Evolutionary conservation across 768 basidiomycete genomes (phyloP), one percentile per base, ranked within the genome.

Genomic region (Zangia roseola): DNA sequence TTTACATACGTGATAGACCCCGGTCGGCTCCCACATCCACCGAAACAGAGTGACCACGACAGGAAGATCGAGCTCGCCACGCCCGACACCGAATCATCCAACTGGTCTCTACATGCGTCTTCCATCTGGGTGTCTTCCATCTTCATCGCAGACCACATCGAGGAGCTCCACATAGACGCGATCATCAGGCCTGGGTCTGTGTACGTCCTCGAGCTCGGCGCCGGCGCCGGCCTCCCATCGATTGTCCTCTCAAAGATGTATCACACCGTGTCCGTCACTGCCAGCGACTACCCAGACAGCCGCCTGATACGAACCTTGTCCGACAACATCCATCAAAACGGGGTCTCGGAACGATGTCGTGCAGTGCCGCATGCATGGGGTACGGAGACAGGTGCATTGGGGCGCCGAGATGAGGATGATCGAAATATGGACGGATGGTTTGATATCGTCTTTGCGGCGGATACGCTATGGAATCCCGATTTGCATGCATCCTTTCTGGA

Each of bases 21-120:
- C 54, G 45, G 49, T 48, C 50, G 54, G 10, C 37, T 52, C 36
- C 58, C 59, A 38, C 56, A 49, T 28, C 42, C 43, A 37, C 17
- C 8, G 10, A 31, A 54, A 31, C 31, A 31, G 31, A 31, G n/a
- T n/a, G n/a, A n/a, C n/a, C n/a, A 31, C 14, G 14, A 31, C 14
- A 16, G 31, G 19, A 40, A 55, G 21, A 73, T 88, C 42, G 70
- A 72, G 0, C 66, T 88, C 36, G 60, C 63, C 13, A 83, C 78
- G 2, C 87, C 88, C 10, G 84, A 89, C 59, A 84, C 87, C 10
- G 69, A 76, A 10, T 70, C 83, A 19, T 71, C 74, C 16, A 88
- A 90, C 58, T 91, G 88, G 88, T 73, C 79, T 2, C 65, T 91
- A 3, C 88, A 91, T 49, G 89, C 88, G 2, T 83, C 85, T 20